Evolutionary conservation across 768 basidiomycete genomes (phyloP).

Genomic region (Kwoniella dendrophila): DNA sequence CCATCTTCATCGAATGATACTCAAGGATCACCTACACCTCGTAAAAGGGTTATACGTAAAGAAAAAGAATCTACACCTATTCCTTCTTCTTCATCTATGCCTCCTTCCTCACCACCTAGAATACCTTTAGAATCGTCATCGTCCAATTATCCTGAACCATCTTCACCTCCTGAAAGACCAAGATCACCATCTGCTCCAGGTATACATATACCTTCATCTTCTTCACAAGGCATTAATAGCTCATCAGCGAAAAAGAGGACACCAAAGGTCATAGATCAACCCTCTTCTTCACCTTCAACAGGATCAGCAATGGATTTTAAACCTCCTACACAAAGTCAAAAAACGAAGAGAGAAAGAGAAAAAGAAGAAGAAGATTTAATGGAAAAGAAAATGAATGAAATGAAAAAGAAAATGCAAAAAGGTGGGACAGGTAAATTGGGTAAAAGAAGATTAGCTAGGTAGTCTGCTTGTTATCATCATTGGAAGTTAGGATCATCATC

Average conservation of each 20-base stretch:
- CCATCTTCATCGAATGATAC: background rate
- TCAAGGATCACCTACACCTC: slow-evolving; percentile 15
- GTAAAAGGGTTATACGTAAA: background rate
- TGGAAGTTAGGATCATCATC: too few relatives aligned
- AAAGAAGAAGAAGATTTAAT: slow-evolving; percentile 36
- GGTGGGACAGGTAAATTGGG: slow-evolving; percentile 42
- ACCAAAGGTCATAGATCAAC: background rate
- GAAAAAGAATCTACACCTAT: background rate
- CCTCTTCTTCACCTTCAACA: slow-evolving; percentile 4
- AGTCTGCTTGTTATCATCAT: too few relatives aligned
- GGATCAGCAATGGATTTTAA: slow-evolving; percentile 18
- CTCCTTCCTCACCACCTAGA: slow-evolving; percentile 13
- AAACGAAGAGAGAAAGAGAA: slow-evolving; percentile 28
- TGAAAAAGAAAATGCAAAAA: slow-evolving; percentile 43
- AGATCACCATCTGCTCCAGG: background rate
- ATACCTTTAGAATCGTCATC: background rate
- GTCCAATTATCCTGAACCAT: background rate
- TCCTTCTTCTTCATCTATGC: slow-evolving; percentile 1
- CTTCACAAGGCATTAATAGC: background rate
- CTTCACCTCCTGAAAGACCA: slow-evolving; percentile 4
- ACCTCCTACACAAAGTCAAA: slow-evolving; percentile 8
- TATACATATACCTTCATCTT: background rate
- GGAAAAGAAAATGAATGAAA: slow-evolving; percentile 30
- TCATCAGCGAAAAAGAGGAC: too few relatives aligned
- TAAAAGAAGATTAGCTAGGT: slow-evolving; percentile 28